These are phyloP conservation scores for Evansstolkia leycettana DNA, from an alignment of 495 filamentous ascomycete species.

Conservation along the genomic window DNA sequence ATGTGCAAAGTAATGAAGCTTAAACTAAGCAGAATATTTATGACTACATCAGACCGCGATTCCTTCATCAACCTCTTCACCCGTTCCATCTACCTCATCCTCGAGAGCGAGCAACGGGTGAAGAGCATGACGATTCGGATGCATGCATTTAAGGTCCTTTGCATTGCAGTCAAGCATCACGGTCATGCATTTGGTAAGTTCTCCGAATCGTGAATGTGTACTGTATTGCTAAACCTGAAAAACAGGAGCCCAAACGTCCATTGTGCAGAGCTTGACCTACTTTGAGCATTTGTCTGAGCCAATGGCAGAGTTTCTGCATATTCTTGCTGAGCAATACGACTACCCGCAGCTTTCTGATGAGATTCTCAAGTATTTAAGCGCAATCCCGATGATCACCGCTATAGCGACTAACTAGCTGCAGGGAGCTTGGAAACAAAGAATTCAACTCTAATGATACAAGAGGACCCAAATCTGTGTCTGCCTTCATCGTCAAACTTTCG, in stretches of 20 bases:
- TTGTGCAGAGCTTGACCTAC: conserved; percentile 93
- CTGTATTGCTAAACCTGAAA: conserved; percentile 5
- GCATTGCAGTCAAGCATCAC: conserved; percentile 95
- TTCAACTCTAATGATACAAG: conserved; percentile 93
- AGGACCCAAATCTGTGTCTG: conserved; percentile 96
- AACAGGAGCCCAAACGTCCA: conserved; percentile 91
- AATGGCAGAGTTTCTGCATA: conserved; percentile 97
- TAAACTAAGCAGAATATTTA: conserved; percentile 81
- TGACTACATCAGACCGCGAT: conserved; percentile 93
- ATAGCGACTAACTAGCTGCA: conserved; percentile 18
- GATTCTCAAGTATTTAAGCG: conserved; percentile 47
- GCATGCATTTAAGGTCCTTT: conserved; percentile 94
- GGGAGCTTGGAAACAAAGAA: conserved; percentile 92
- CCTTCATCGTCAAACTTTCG: conserved; percentile 91
- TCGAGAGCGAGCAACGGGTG: conserved; percentile 87
- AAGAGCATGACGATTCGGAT: conserved; percentile 87
- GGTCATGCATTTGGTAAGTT: conserved; percentile 84
- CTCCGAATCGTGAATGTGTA: not conserved
- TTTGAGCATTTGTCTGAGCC: conserved; percentile 97
- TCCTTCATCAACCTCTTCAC: conserved; percentile 91
- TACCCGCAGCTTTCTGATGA: conserved; percentile 93
- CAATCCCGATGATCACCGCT: not conserved
- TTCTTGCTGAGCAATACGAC: conserved; percentile 93
- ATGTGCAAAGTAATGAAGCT: conserved; percentile 96
- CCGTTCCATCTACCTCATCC: conserved; percentile 80